These are phyloP conservation scores for Psidium guajava DNA, from an alignment of 345 rosid genomes.

Conservation along the genomic window DNA sequence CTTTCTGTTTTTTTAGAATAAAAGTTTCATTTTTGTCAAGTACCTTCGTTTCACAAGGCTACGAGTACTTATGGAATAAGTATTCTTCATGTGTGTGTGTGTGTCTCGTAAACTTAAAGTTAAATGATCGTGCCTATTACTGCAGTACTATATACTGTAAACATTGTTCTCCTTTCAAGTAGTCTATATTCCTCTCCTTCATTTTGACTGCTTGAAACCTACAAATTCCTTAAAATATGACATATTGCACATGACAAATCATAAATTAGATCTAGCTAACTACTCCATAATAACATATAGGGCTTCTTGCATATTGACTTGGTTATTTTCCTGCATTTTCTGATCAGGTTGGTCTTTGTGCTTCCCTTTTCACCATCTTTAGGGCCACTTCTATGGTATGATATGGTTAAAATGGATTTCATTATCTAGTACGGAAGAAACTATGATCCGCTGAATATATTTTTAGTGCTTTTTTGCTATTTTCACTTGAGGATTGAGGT, in stretches of 20 bases:
- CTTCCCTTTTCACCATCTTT: not conserved
- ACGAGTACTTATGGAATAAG: not conserved
- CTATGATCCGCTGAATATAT: no score
- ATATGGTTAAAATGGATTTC: not conserved
- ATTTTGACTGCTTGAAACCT: not conserved
- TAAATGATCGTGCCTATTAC: not conserved
- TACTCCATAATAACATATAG: not conserved
- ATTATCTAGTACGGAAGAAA: not conserved
- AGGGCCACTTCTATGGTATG: not conserved
- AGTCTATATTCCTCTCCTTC: no score
- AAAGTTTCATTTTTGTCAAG: not conserved
- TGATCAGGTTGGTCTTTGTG: not conserved
- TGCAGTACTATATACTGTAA: no score
- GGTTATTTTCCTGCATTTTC: not conserved
- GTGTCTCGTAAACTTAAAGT: not conserved
- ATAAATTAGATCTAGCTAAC: not conserved
- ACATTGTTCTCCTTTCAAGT: not conserved
- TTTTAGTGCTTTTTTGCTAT: no score
- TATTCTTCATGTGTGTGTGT: not conserved
- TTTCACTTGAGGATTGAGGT: no score
- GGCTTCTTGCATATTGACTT: not conserved
- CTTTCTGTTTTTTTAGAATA: not conserved
- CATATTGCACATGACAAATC: not conserved
- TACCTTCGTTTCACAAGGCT: not conserved
- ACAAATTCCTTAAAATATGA: not conserved